Percentiles rank a stretch among this genome's conserved stretches.
phyloP scores from a whole-genome alignment of 2,329 filamentous ascomycete genomes.

The Stachybotrys chlorohalonatus region DNA sequence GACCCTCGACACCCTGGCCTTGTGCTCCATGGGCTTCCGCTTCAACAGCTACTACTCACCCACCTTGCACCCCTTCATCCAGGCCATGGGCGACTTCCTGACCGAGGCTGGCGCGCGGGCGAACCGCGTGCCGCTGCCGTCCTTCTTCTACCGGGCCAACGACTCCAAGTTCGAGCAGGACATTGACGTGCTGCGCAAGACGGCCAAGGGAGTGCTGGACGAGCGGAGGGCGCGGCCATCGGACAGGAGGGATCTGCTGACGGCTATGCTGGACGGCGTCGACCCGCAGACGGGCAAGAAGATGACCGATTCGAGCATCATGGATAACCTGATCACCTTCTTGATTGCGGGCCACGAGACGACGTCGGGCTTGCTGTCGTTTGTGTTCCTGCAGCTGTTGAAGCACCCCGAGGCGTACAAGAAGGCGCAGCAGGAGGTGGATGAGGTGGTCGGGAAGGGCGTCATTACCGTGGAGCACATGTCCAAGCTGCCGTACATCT shows the following conservation, averaged over 20 bases:
- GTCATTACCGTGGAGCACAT: slow-evolving; percentile 50
- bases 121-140: slow-evolving; percentile 34
- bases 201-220: slow-evolving; percentile 47
- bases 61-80: slow-evolving; percentile 10
- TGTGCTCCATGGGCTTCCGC: slow-evolving; percentile 48
- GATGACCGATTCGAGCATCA: slow-evolving; percentile 49
- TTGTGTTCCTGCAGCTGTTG: slow-evolving; percentile 50
- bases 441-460: slow-evolving; percentile 45
- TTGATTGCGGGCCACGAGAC: slow-evolving; percentile 61
- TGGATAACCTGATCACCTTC: slow-evolving; percentile 62
- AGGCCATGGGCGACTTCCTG: slow-evolving; percentile 53
- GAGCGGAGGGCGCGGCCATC: slow-evolving; percentile 38
- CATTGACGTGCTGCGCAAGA: slow-evolving; percentile 40
- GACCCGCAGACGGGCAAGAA: slow-evolving; percentile 56
- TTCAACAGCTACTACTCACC: slow-evolving; percentile 51
- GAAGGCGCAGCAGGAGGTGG: slow-evolving; percentile 54
- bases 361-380: slow-evolving; percentile 53
- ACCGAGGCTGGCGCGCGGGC: slow-evolving; percentile 41
- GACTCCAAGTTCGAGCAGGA: slow-evolving; percentile 38
- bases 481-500: slow-evolving; percentile 52
- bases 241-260: slow-evolving; percentile 54
- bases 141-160: slow-evolving; percentile 32
- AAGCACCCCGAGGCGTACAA: slow-evolving; percentile 45
- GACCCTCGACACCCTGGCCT: slow-evolving; percentile 52
- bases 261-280: slow-evolving; percentile 53